Percentiles rank a stretch among this genome's conserved stretches.
Conservation (phyloP, 257 asterid genomes). For the Salvia hispanica region DNA sequence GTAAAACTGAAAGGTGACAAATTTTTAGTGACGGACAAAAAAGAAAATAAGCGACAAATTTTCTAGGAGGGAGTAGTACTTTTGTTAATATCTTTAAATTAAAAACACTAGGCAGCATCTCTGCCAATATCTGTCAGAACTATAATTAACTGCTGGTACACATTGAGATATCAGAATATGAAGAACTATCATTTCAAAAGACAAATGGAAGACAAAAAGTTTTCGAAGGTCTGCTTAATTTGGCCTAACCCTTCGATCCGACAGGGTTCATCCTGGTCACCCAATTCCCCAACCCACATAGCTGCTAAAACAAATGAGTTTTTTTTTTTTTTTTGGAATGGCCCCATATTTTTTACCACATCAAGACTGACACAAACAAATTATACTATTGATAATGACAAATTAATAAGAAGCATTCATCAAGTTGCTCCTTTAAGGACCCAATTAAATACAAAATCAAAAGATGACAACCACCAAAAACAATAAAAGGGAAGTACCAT, state of each 20-base stretch:
- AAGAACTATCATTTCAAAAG: not conserved
- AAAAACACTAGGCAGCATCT: too few relatives aligned
- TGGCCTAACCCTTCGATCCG: not conserved
- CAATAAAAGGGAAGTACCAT: not conserved
- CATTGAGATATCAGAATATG: too few relatives aligned
- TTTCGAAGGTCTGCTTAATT: not conserved
- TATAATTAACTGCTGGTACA: too few relatives aligned
- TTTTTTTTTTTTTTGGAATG: not conserved
- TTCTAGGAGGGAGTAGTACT: too few relatives aligned
- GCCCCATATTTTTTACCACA: not conserved
- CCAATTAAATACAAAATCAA: not conserved
- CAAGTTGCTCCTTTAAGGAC: too few relatives aligned
- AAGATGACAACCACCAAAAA: not conserved
- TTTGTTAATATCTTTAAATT: too few relatives aligned
- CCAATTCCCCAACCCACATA: constrained; percentile 9
- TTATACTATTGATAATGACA: not conserved
- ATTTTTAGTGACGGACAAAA: too few relatives aligned
- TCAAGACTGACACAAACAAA: constrained; percentile 10
- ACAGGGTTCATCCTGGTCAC: constrained; percentile 28
- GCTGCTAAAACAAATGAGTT: not conserved
- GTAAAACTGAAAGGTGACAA: too few relatives aligned
- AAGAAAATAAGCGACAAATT: too few relatives aligned
- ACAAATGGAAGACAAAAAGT: not conserved
- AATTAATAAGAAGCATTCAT: too few relatives aligned
- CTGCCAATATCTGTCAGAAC: not conserved